Conservation (phyloP, 176 grass and related monocot species). For the Poa pratensis region DNA sequence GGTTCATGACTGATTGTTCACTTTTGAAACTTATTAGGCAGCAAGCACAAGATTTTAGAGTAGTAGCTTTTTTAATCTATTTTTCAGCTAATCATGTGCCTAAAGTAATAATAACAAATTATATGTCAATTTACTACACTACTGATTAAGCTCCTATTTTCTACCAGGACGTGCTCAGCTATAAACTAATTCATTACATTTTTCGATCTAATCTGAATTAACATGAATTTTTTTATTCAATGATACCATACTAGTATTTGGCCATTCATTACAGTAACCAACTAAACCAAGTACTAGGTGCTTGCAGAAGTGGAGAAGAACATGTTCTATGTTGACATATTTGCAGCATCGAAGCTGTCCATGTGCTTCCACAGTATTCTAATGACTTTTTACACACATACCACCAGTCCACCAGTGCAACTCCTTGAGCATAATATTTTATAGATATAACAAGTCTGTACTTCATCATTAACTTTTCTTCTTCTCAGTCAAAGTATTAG, state of each 20-base stretch:
- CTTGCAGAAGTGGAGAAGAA: slow-evolving; percentile 11
- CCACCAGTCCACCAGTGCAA: not conserved
- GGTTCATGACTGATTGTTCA: not conserved
- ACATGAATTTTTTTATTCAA: slow-evolving; percentile 10
- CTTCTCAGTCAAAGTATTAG: slow-evolving; percentile 5
- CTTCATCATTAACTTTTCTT: not conserved
- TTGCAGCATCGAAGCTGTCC: slow-evolving; percentile 29
- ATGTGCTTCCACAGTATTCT: slow-evolving; percentile 30
- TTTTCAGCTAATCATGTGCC: not conserved
- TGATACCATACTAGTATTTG: not conserved
- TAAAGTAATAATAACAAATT: slow-evolving; percentile 9
- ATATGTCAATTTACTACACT: slow-evolving; percentile 11
- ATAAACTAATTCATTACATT: not conserved
- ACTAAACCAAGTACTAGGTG: slow-evolving; percentile 4
- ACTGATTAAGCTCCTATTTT: slow-evolving; percentile 16
- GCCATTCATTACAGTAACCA: slow-evolving; percentile 24
- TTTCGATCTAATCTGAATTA: not conserved
- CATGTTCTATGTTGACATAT: not conserved
- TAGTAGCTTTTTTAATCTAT: not conserved
- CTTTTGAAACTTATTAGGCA: slow-evolving; percentile 9
- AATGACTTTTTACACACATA: slow-evolving; percentile 24
- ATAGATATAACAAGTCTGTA: not conserved
- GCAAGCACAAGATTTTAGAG: slow-evolving; percentile 27
- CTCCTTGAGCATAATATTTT: slow-evolving; percentile 34
- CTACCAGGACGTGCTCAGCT: slow-evolving; percentile 14